Conservation (phyloP, 108 stramenopile species). For the Cyclotella cryptica region DNA sequence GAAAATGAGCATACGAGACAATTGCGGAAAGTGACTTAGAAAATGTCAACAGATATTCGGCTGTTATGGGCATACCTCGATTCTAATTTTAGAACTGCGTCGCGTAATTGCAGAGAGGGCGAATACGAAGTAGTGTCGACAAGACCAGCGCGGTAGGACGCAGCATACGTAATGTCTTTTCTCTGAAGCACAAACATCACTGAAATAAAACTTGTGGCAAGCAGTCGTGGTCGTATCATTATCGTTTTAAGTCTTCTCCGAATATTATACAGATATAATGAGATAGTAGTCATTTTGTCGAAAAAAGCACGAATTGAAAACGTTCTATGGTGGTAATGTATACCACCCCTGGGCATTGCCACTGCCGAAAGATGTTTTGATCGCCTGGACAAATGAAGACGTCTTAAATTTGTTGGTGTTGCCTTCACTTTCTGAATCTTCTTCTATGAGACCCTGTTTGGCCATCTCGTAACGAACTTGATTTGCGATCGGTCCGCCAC, state of each 20-base stretch:
- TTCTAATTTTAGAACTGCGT: too few species aligned
- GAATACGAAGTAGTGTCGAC: too few species aligned
- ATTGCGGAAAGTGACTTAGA: background rate
- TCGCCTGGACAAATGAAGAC: conserved; percentile 65
- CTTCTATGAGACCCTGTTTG: conserved; percentile 35
- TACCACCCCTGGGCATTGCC: background rate
- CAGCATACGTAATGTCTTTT: too few species aligned
- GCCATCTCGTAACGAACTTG: conserved; percentile 70
- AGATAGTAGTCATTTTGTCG: background rate
- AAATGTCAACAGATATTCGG: background rate
- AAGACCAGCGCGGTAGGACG: too few species aligned
- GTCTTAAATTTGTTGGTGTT: conserved; percentile 51
- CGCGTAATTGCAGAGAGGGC: too few species aligned
- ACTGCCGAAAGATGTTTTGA: conserved; percentile 51
- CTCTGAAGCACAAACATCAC: too few species aligned
- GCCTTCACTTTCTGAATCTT: conserved; percentile 60
- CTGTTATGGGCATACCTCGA: too few species aligned
- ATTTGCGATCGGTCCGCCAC: conserved; percentile 71
- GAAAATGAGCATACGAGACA: background rate
- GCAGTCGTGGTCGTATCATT: too few species aligned
- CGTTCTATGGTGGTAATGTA: background rate
- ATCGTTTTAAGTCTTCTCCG: too few species aligned
- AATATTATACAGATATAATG: too few species aligned
- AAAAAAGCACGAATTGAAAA: background rate
- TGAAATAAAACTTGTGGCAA: too few species aligned